Evolutionary conservation across 2,329 filamentous ascomycete genomes (phyloP), one percentile per base, ranked within the genome.

Genomic region (Penicillium corylophilum): DNA sequence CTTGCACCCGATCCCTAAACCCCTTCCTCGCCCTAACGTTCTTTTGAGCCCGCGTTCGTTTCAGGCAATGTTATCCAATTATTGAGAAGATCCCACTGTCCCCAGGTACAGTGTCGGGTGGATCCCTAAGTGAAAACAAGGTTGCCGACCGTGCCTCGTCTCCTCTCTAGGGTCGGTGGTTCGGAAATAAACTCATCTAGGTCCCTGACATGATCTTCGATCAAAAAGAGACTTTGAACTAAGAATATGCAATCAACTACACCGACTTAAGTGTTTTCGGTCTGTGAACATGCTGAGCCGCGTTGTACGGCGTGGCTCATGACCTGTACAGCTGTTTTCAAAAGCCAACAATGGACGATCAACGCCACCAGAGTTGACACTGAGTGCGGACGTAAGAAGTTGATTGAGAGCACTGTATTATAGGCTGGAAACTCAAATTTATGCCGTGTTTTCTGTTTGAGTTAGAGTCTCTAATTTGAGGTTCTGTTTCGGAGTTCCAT

Each of bases 1-100:
- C 48, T 44, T 40, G 35, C 16, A 31, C 44, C 51, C 35, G 41
- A 53, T 53, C 48, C 35, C 35, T 3, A 38, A 53, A 51, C 48
- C 35, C 35, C 3, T 46, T 23, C 10, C 38, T 29, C 31, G 26
- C 20, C 46, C 22, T 18, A 12, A 1, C 7, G 10, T 33, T 15
- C 39, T 46, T 28, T 28, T 10, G 26, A 26, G 33, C 24, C 50
- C 49, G 44, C 47, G 48, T 54, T 28, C 55, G 46, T 55, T 33
- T 28, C 31, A 9, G 23, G 22, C 15, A n/a, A n/a, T 16, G 7
- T 28, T 23, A 13, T 18, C 40, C 36, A 28, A 41, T 20, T n/a
- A 20, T 18, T 33, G 33, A n/a, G 20, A 40, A 36, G 3, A 38
- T 13, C 18, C 20, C 55, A 22, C 39, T 22, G 16, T 39, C 16